These are phyloP conservation scores for Myxozyma geophila DNA, from an alignment of 805 yeast genomes.

Conservation along the genomic window DNA sequence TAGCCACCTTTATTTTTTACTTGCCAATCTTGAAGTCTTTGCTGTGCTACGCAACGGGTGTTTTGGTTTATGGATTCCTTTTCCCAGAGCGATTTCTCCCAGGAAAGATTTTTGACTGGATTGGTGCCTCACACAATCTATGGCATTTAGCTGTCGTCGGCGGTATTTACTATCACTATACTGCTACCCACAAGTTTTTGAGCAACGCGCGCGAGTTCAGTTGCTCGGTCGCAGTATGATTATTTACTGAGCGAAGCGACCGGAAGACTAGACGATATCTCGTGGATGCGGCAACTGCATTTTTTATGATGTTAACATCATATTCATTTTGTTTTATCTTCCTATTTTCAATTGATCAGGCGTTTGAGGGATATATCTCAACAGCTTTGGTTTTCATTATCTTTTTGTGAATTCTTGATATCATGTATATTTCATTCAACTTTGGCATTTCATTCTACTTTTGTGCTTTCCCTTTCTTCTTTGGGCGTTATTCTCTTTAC, in stretches of 20 bases:
- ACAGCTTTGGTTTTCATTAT: too few relatives aligned
- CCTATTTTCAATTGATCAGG: too few relatives aligned
- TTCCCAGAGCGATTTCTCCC: constrained; percentile 80
- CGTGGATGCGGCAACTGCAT: not conserved
- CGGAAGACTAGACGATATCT: too few relatives aligned
- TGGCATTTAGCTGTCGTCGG: constrained; percentile 93
- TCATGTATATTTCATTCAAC: too few relatives aligned
- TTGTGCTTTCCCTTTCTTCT: too few relatives aligned
- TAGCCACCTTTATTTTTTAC: constrained; percentile 58
- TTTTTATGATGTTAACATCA: not conserved
- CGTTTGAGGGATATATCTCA: too few relatives aligned
- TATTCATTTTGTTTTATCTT: too few relatives aligned
- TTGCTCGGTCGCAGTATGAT: not conserved
- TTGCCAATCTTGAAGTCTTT: constrained; percentile 74
- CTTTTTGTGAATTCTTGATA: too few relatives aligned
- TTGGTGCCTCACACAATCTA: constrained; percentile 90
- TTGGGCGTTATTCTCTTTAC: too few relatives aligned
- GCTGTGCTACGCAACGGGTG: constrained; percentile 78
- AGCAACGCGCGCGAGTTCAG: constrained; percentile 46
- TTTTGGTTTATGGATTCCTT: constrained; percentile 81
- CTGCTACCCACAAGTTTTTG: constrained; percentile 74
- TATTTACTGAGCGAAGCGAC: not conserved
- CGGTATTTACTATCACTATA: constrained; percentile 89
- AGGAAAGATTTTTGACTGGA: constrained; percentile 46
- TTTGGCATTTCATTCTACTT: too few relatives aligned